Base-by-base conservation (phyloP, 495 filamentous ascomycete genomes). In the Parachaetomium inaequale region DNA sequence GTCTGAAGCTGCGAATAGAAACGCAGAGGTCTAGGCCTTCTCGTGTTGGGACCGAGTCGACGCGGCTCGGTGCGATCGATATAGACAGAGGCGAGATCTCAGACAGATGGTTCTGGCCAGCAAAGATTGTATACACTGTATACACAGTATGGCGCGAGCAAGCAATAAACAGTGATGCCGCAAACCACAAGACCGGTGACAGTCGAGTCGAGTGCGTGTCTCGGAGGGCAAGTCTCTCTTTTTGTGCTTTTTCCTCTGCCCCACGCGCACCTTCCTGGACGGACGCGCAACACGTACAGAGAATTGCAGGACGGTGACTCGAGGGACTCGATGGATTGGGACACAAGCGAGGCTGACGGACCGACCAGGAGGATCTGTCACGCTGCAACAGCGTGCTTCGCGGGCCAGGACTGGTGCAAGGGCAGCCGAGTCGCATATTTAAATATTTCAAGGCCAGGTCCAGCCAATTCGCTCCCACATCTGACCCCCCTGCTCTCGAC, bases 181-280 rank as follows among this genome's bases (percentile, higher is more conserved):
- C 46, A 31, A 4, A 26, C 5, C 32, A 28, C 51, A 40, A 10
- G 7, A 3, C 15, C 12, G 3, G 14, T 34, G 51, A 42, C n/a
- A n/a, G n/a, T 32, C 42, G 36, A 54, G 42, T 46, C 42, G 38
- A 17, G 32, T 21, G 40, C 47, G 40, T 28, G 63, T 64, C 63
- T 64, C 58, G 58, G 53, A 59, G 32, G 45, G 36, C 52, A 53
- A 38, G n/a, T 42, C 29, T 47, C 43, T 45, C 31, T 38, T 32
- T n/a, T 59, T 59, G 40, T 64, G 36, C 52, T 60, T 64, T 59
- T 59, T 54, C 21, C 14, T 26, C 25, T n/a, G 38, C 40, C 38
- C 52, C 34, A 23, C 19, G 32, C 3, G 54, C 25, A 14, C 54
- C 36, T 45, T 45, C 47, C 47, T 26, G 29, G 15, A n/a, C 50